phyloP scores from a whole-genome alignment of 768 basidiomycete species.

The Termitomyces heimii region DNA sequence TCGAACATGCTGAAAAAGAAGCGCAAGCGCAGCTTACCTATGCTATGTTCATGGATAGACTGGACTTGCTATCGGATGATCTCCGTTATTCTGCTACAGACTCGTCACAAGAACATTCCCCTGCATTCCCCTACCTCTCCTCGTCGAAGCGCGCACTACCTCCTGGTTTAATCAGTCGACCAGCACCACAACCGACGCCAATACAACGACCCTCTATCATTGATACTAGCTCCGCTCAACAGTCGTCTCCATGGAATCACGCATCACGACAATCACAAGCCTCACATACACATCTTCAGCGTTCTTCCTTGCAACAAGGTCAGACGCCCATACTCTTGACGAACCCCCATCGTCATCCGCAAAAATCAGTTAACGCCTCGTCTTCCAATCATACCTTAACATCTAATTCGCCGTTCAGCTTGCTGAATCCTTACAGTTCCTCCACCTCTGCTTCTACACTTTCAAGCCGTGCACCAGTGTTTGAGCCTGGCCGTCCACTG shows the following conservation, averaged over 20 bases:
- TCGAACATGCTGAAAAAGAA: slow-evolving; percentile 38
- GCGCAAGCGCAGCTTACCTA: slow-evolving; percentile 14
- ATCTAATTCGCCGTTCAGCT: not conserved
- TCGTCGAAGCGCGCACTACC: slow-evolving; percentile 14
- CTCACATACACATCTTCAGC: slow-evolving; percentile 16
- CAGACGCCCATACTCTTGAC: slow-evolving; percentile 16
- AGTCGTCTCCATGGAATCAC: not conserved
- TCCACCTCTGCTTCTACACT: slow-evolving; percentile 5
- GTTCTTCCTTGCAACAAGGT: slow-evolving; percentile 20
- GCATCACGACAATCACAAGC: slow-evolving; percentile 5
- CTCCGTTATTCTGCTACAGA: slow-evolving; percentile 10
- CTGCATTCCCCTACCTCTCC: slow-evolving; percentile 13
- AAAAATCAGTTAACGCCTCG: slow-evolving; percentile 17
- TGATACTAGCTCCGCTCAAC: slow-evolving; percentile 8
- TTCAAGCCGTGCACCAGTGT: slow-evolving; percentile 12
- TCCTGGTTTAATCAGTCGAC: slow-evolving; percentile 21
- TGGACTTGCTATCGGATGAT: slow-evolving; percentile 13
- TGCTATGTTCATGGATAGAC: slow-evolving; percentile 6
- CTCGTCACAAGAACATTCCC: slow-evolving; percentile 14
- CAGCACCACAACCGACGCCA: slow-evolving; percentile 4
- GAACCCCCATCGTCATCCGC: slow-evolving; percentile 21
- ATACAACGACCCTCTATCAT: slow-evolving; percentile 5
- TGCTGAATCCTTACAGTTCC: not conserved
- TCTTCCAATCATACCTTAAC: slow-evolving; percentile 1
- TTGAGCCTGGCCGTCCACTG: slow-evolving; percentile 12